phyloP scores from a whole-genome alignment of 2,329 filamentous ascomycete species.

The Hypoxylon sp. region DNA sequence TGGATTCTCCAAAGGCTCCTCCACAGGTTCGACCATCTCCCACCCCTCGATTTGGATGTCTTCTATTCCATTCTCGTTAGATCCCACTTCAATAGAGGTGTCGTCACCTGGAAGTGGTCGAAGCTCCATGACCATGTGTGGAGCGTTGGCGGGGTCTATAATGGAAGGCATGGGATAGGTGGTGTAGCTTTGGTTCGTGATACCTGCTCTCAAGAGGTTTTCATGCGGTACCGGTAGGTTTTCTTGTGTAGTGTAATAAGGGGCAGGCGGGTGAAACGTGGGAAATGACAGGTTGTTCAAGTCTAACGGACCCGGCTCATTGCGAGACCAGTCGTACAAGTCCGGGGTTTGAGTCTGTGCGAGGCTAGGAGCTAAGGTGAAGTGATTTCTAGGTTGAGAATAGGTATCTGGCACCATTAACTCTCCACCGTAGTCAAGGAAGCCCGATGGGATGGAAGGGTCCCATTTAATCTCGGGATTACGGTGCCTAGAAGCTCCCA shows the following conservation, averaged over 20 bases:
- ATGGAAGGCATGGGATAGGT: conserved; percentile 7
- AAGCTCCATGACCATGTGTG: conserved; percentile 16
- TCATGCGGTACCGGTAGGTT: conserved; percentile 5
- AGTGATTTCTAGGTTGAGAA: conserved; percentile 21
- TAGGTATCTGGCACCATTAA: conserved; percentile 21
- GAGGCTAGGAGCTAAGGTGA: conserved; percentile 31
- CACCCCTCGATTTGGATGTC: conserved; percentile 9
- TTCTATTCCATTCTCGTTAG: not conserved
- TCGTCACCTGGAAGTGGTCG: not conserved
- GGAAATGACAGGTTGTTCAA: conserved; percentile 14
- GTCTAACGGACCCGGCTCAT: not conserved
- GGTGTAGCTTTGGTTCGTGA: conserved; percentile 7
- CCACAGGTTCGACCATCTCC: not conserved
- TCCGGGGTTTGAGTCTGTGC: conserved; percentile 21
- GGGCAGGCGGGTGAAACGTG: conserved; percentile 17
- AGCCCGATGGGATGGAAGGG: conserved; percentile 15
- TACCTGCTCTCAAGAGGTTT: conserved; percentile 8
- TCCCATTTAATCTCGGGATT: conserved; percentile 26
- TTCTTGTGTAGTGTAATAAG: conserved; percentile 15
- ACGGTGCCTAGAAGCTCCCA: conserved; percentile 25
- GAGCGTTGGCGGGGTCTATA: conserved; percentile 5
- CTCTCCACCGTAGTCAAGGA: conserved; percentile 20
- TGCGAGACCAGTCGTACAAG: conserved; percentile 21
- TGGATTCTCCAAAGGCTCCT: not conserved
- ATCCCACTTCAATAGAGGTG: not conserved